Conservation (phyloP, 1,284 basidiomycete species). For the Agaricales sp. region DNA sequence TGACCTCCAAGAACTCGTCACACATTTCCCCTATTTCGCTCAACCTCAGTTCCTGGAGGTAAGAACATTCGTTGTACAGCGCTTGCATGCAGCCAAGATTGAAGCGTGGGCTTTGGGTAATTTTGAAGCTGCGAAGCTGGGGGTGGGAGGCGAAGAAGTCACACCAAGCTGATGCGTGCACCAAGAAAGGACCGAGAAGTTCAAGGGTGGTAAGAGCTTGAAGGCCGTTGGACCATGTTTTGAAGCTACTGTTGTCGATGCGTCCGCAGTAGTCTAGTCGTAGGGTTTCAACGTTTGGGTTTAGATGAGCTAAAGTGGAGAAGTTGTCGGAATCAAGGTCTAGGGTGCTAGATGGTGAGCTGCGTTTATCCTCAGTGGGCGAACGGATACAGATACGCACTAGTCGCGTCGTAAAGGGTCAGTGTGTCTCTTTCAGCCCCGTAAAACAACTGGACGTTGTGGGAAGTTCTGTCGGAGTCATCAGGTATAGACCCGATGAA, state of each 20-base stretch:
- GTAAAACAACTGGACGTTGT: conserved; percentile 82
- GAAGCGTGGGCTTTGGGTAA: conserved; percentile 86
- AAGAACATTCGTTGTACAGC: conserved; percentile 53
- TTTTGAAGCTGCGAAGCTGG: conserved; percentile 60
- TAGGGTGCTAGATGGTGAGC: conserved; percentile 4
- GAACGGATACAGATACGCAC: conserved; percentile 35
- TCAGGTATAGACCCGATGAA: conserved; percentile 2
- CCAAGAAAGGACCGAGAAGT: conserved; percentile 85
- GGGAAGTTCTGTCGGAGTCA: conserved; percentile 39
- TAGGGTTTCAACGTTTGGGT: conserved; percentile 69
- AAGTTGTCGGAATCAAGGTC: conserved; percentile 54
- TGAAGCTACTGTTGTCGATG: conserved; percentile 62
- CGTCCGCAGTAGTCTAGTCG: conserved; percentile 86
- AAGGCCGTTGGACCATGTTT: conserved; percentile 35
- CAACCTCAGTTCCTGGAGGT: conserved; percentile 63
- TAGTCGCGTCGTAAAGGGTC: conserved; percentile 85
- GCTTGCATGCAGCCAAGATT: conserved; percentile 60
- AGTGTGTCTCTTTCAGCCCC: conserved; percentile 59
- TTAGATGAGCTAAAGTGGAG: conserved; percentile 61
- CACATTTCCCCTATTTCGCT: conserved; percentile 70
- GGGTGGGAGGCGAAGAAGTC: conserved; percentile 61
- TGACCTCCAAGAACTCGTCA: conserved; percentile 48
- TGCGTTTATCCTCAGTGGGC: too few relatives aligned
- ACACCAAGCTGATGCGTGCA: conserved; percentile 70
- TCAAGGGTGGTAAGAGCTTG: conserved; percentile 63